Base-by-base conservation (phyloP, 257 asterid genomes). In the Hygrophila difformis region DNA sequence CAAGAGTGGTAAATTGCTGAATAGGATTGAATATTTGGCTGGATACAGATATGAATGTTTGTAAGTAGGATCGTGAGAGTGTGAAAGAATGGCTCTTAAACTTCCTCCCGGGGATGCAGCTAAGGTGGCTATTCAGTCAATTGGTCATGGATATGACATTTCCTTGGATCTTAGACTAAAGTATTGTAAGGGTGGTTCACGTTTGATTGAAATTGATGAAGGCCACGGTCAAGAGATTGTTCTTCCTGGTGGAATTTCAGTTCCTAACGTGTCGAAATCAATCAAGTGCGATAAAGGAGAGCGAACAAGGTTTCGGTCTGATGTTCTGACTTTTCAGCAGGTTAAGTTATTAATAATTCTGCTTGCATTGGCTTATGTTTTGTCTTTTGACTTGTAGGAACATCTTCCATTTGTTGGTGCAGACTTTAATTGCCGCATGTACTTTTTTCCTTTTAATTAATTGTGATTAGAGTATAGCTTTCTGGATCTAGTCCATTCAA, bases 251-350 rank as follows among this genome's bases (percentile, higher is more conserved):
- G 96, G 98, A 55, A 67, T 73, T 24, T 56, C 72, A 12, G 72
- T 89, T 23, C 76, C 77, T 26, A 67, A 72, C 29, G 94, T 89
- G 54, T 72, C 98, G 3, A 89, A 76, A 35, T 75, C 74, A n/a
- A 85, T 89, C 47, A 89, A 89, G 63, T 82, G 98, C 34, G 98
- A 89, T 66, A 89, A 89, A 69, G 98, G 98, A 56, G 98, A 89
- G 67, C 76, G 84, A 33, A 89, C 87, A 0, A 61, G 98, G 60
- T 89, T 85, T 65, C 84, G 93, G 8, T 82, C 96, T 13, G 98
- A 89, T 56, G 79, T 82, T 55, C 78, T 89, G 66, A 62, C 94
- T 24, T 89, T 85, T 73, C 96, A 89, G 75, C 94, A 79, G 86
- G 98, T 89, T 74, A 57, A 4, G 6, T 21, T 63, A 29, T 48